Base-by-base conservation (phyloP, 2,329 filamentous ascomycete species). In the Arachnopeziza araneosa region DNA sequence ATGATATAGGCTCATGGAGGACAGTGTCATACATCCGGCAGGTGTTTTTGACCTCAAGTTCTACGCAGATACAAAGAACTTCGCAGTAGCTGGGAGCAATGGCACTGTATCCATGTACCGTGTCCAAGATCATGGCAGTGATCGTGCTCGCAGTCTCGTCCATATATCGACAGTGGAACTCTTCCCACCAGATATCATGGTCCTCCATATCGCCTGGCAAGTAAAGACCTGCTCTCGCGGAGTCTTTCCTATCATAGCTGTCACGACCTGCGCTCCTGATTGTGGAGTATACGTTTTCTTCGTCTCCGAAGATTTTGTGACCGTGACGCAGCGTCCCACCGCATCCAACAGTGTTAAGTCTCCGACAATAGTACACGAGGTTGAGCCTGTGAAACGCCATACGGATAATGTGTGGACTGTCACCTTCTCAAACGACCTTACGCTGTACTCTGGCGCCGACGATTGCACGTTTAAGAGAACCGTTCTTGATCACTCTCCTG, bases 1-100 rank as follows among this genome's bases (percentile, higher is more conserved):
- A 44, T 44, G 36, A 12, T 17, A 44, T 44, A 44, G 55, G 51
- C 9, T 24, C 26, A 21, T 57, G 23, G 23, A 51, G 22, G 48
- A 57, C 17, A 36, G 14, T 8, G 24, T 57, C 26, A 23, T 24
- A 5, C 51, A 57, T 32, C 55, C 55, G 17, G 23, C 55, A n/a
- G 55, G 23, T 26, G 51, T 57, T 22, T 50, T 57, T 52, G 55
- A 57, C n/a, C 55, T 57, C 19, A 49, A 57, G n/a, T 57, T 57
- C 24, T 57, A 57, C 17, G 8, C 26, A 21, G 21, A 51, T n/a
- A 19, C 5, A 21, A 57, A 57, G 17, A 26, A 32, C 7, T 51
- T 57, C 10, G 55, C 55, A 22, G 48, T 36, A 24, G 55, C 24
- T 24, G 50, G 36, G 12, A 57, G 55, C 24, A 57, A 49, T 32